Percentiles rank a stretch among this genome's conserved stretches.
These are phyloP conservation scores for Chaetomium sp. DNA, from an alignment of 2,329 filamentous ascomycete genomes.

Conservation along the genomic window DNA sequence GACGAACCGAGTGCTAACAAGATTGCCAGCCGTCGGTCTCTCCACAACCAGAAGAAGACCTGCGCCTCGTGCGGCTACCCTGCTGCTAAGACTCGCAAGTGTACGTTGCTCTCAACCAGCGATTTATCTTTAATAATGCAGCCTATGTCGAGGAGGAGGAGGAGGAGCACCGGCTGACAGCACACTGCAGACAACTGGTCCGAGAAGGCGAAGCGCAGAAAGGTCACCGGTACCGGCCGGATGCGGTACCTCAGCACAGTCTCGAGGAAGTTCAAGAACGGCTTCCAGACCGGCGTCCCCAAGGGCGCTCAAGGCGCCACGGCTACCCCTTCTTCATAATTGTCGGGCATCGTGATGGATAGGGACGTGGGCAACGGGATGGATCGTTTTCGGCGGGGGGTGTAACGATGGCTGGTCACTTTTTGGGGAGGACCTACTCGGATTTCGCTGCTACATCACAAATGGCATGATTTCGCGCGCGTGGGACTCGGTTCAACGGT, in stretches of 20 bases:
- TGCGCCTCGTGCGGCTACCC: constrained; percentile 95
- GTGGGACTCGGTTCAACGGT: constrained; percentile 21
- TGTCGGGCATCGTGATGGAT: constrained; percentile 8
- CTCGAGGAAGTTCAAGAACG: constrained; percentile 92
- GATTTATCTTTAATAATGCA: too few species aligned
- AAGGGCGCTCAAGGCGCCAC: constrained; percentile 70
- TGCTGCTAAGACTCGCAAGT: constrained; percentile 94
- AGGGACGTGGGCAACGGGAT: constrained; percentile 17
- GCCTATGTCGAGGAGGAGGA: too few species aligned
- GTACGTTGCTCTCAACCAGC: constrained; percentile 55
- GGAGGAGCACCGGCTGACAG: constrained; percentile 19
- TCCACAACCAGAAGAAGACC: constrained; percentile 99
- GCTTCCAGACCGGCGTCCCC: constrained; percentile 85
- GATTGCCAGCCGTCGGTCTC: constrained; percentile 66
- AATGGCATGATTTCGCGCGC: constrained; percentile 25
- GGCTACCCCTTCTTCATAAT: constrained; percentile 27
- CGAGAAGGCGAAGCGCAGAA: constrained; percentile 99
- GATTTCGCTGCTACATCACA: constrained; percentile 24
- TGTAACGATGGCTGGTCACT: constrained; percentile 23
- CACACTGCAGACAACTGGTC: constrained; percentile 82
- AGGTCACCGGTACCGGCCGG: constrained; percentile 95
- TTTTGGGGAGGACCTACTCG: constrained; percentile 21
- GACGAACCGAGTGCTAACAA: constrained; percentile 20
- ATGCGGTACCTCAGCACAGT: constrained; percentile 93
- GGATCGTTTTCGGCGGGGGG: constrained; percentile 25